Percentiles rank a stretch among this genome's conserved stretches.
Conservation (phyloP, 2,329 filamentous ascomycete species). For the Aspergillus jensenii region DNA sequence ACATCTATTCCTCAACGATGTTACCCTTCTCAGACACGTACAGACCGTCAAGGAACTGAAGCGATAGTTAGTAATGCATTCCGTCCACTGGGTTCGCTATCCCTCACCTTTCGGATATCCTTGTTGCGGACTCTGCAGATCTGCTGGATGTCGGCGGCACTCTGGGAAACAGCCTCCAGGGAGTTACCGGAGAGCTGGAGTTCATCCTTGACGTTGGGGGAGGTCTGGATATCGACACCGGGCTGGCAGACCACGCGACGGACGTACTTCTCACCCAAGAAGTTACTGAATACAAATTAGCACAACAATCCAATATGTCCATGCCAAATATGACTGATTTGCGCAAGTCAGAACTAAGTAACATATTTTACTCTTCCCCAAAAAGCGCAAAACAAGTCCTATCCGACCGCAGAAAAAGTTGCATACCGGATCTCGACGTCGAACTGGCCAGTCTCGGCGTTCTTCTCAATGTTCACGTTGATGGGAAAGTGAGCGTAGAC, state of each 20-base stretch:
- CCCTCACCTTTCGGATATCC: slow-evolving; percentile 96
- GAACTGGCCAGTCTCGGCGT: slow-evolving; percentile 79
- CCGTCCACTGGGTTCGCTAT: no score
- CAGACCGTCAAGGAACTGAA: slow-evolving; percentile 97
- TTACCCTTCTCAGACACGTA: slow-evolving; percentile 99
- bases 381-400: background rate
- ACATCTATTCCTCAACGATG: slow-evolving; percentile 65
- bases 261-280: slow-evolving; percentile 99
- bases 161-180: slow-evolving; percentile 95
- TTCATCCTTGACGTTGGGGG: slow-evolving; percentile 96
- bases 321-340: background rate
- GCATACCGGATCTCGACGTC: slow-evolving; percentile 97
- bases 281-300: slow-evolving; percentile 67
- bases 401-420: background rate
- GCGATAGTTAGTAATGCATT: slow-evolving; percentile 8
- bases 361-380: background rate
- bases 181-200: slow-evolving; percentile 91
- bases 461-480: slow-evolving; percentile 99
- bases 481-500: slow-evolving; percentile 99
- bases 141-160: slow-evolving; percentile 98
- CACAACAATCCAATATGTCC: background rate
- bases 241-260: slow-evolving; percentile 84
- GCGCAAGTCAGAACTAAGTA: background rate
- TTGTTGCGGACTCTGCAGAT: slow-evolving; percentile 99
- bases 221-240: slow-evolving; percentile 87